A percentile compares a stretch with the other conserved stretches of the same genome.
These are phyloP conservation scores for Atkinsonella hypoxylon DNA, from an alignment of 2,329 filamentous ascomycete species.

Conservation along the genomic window DNA sequence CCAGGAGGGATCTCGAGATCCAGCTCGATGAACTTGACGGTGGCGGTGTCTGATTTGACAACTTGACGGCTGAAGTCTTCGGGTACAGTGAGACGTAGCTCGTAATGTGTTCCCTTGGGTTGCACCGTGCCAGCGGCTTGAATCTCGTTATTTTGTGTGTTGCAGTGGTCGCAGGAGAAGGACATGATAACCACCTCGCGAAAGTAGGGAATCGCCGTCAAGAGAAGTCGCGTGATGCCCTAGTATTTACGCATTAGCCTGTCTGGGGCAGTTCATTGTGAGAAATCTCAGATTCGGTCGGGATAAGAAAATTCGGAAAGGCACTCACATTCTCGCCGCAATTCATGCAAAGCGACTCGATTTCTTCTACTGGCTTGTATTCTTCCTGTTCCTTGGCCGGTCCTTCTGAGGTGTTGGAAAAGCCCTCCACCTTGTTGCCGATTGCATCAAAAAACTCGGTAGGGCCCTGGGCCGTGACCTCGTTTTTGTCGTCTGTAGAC, in stretches of 20 bases:
- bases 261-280: background rate
- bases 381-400: slow-evolving; percentile 30
- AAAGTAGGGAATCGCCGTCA: slow-evolving; percentile 93
- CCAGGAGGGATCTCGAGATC: slow-evolving; percentile 89
- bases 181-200: slow-evolving; percentile 97
- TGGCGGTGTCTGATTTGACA: slow-evolving; percentile 80
- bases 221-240: slow-evolving; percentile 75
- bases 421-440: slow-evolving; percentile 45
- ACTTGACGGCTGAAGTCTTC: slow-evolving; percentile 76
- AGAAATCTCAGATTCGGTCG: too few relatives aligned
- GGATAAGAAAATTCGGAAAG: too few relatives aligned
- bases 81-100: slow-evolving; percentile 61
- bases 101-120: slow-evolving; percentile 74
- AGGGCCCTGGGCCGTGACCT: slow-evolving; percentile 25
- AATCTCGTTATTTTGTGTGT: slow-evolving; percentile 84
- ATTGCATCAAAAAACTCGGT: slow-evolving; percentile 51
- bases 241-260: slow-evolving; percentile 20
- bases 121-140: slow-evolving; percentile 89
- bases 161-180: slow-evolving; percentile 83
- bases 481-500: slow-evolving; percentile 28
- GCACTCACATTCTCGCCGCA: slow-evolving; percentile 59
- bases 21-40: slow-evolving; percentile 79
- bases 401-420: slow-evolving; percentile 29
- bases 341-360: slow-evolving; percentile 79
- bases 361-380: slow-evolving; percentile 48